Evolutionary conservation across 139 green algal species (phyloP).

Genomic region (Coelastrella sp.): DNA sequence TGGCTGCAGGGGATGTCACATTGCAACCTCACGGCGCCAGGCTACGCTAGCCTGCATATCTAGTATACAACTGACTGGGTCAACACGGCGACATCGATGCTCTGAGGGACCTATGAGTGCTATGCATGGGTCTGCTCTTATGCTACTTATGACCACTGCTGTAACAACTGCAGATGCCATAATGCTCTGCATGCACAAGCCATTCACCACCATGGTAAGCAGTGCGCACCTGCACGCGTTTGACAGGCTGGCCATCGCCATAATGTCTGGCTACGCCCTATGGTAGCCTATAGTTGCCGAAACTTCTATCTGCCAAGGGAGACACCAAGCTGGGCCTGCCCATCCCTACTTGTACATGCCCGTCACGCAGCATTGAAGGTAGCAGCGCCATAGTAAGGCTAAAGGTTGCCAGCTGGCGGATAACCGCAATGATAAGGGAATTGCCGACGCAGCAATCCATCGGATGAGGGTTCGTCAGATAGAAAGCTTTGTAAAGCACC

Average conservation of each 20-base stretch:
- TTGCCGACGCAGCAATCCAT: not conserved
- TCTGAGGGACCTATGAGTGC: not conserved
- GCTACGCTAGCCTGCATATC: not conserved
- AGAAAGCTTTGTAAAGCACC: not conserved
- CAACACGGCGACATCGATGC: not conserved
- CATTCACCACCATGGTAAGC: not conserved
- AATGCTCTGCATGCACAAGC: not conserved
- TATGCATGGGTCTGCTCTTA: not conserved
- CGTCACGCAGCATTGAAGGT: not conserved
- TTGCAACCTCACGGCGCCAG: not conserved
- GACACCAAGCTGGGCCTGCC: not conserved
- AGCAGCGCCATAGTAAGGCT: not conserved
- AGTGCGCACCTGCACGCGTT: not conserved
- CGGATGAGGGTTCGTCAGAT: not conserved
- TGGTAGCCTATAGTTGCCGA: not conserved
- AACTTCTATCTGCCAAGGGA: not conserved
- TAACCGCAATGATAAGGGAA: not conserved
- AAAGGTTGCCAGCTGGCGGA: not conserved
- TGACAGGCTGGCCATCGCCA: not conserved
- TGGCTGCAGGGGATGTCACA: not conserved
- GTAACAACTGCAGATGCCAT: not conserved
- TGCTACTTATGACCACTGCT: too few species aligned
- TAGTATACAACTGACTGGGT: not conserved
- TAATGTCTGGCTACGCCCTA: not conserved
- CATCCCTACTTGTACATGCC: not conserved